Evolutionary conservation across 306 rosid species (phyloP), one percentile per base, ranked within the genome.

Genomic region (Cotoneaster glaucophyllus): DNA sequence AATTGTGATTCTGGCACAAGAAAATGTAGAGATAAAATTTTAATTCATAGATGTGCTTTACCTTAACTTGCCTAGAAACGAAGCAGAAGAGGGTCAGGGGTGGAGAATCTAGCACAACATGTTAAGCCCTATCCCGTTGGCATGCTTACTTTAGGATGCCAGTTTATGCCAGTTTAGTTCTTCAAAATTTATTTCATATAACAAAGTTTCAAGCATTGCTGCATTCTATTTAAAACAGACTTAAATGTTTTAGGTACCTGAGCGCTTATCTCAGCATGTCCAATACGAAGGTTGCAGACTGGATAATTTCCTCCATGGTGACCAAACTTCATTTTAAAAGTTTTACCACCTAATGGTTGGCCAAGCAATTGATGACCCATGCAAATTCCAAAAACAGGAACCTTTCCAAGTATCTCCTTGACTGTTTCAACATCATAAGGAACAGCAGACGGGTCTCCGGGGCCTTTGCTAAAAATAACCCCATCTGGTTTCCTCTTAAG

Each of bases 271-370:
- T 92, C 98, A 71, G 92, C 98, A 9, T 82, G 79, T 71, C 96
- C 93, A 48, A 78, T 84, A 41, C 71, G 81, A 78, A 90, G 88
- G 80, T 92, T 90, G 41, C 96, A 89, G 56, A 95, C 97, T 0
- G 98, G 98, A 73, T 95, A 97, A 80, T 95, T 95, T 84, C 98
- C 97, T 70, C 98, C 98, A 31, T 95, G 98, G 81, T 95, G 98
- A 80, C 97, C 97, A 61, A 92, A 95, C 79, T 95, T 95, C 98
- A 95, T 95, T 82, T 95, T 95, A 77, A 87, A 92, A 76, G 98
- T 95, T 77, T 83, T 89, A 69, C 97, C 98, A 45, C 98, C 98
- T 76, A 95, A 81, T 65, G 98, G 97, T 84, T 90, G 97, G 77
- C 98, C 98, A 59, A 92, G 85, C 82, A 95, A 79, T 84, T 95